Evolutionary conservation across 2,329 filamentous ascomycete genomes (phyloP).

Genomic region (Botrytis medusae): DNA sequence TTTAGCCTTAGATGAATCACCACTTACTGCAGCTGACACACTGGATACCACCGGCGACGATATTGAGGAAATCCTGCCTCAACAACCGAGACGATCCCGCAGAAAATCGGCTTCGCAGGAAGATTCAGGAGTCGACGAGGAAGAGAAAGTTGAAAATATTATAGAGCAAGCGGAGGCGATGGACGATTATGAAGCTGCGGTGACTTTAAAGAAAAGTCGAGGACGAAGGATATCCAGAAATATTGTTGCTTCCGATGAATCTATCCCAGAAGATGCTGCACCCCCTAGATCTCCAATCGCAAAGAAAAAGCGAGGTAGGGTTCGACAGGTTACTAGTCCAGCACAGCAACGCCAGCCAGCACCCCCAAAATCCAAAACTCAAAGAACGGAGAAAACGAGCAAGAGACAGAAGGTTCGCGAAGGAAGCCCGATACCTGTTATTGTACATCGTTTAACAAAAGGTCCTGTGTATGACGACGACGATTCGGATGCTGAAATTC

Average conservation of each 20-base stretch:
- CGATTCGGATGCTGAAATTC: constrained; percentile 47
- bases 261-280: constrained; percentile 39
- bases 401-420: constrained; percentile 35
- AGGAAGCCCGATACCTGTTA: constrained; percentile 56
- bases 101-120: constrained; percentile 4
- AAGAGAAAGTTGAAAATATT: not conserved
- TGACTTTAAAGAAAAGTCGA: constrained; percentile 43
- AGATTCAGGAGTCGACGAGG: not conserved
- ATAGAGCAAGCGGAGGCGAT: constrained; percentile 36
- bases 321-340: constrained; percentile 24
- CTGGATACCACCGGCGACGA: not conserved
- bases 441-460: constrained; percentile 60
- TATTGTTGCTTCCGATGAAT: constrained; percentile 42
- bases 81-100: constrained; percentile 3
- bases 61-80: not conserved
- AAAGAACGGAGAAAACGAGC: constrained; percentile 32
- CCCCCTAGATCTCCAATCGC: constrained; percentile 23
- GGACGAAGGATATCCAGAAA: constrained; percentile 38
- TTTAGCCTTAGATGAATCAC: not conserved
- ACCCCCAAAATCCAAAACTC: constrained; percentile 35
- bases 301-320: constrained; percentile 27
- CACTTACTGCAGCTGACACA: not conserved
- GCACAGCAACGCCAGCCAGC: constrained; percentile 35
- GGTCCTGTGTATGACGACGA: constrained; percentile 45
- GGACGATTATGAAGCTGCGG: constrained; percentile 41